Evolutionary conservation across 768 basidiomycete genomes (phyloP).

Genomic region (Pleurotus salmoneostramineus): DNA sequence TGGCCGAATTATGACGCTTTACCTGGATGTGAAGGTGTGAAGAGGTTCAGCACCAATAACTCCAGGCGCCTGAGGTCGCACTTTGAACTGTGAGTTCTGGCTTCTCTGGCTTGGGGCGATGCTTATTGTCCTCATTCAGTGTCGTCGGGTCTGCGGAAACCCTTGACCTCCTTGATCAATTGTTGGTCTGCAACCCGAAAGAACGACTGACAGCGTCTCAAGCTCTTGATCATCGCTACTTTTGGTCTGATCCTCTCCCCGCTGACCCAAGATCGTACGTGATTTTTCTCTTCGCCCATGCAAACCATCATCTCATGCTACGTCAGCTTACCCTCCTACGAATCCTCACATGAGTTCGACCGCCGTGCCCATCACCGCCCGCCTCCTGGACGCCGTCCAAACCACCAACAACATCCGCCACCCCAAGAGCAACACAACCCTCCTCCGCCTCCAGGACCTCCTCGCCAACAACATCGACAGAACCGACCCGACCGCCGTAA

Average conservation of each 20-base stretch:
- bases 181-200: slow-evolving; percentile 80
- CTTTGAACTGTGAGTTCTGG: slow-evolving; percentile 64
- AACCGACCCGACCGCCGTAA: slow-evolving; percentile 17
- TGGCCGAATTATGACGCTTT: slow-evolving; percentile 77
- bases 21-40: slow-evolving; percentile 79
- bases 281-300: not conserved
- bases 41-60: slow-evolving; percentile 46
- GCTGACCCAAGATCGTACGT: slow-evolving; percentile 79
- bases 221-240: slow-evolving; percentile 91
- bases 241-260: slow-evolving; percentile 88
- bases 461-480: slow-evolving; percentile 21
- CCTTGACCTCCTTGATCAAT: slow-evolving; percentile 75
- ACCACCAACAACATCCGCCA: slow-evolving; percentile 16
- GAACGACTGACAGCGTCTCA: slow-evolving; percentile 80
- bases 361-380: slow-evolving; percentile 59
- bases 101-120: no score
- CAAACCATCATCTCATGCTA: not conserved
- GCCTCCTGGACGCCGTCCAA: slow-evolving; percentile 13
- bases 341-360: slow-evolving; percentile 82
- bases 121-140: no score
- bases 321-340: slow-evolving; percentile 70
- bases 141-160: slow-evolving; percentile 58
- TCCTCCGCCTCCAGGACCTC: not conserved
- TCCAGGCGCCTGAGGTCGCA: slow-evolving; percentile 51
- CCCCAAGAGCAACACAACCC: slow-evolving; percentile 3